Evolutionary conservation across 83 land plant genomes (phyloP), one percentile per base, ranked within the genome.

Genomic region (Picea mariana): DNA sequence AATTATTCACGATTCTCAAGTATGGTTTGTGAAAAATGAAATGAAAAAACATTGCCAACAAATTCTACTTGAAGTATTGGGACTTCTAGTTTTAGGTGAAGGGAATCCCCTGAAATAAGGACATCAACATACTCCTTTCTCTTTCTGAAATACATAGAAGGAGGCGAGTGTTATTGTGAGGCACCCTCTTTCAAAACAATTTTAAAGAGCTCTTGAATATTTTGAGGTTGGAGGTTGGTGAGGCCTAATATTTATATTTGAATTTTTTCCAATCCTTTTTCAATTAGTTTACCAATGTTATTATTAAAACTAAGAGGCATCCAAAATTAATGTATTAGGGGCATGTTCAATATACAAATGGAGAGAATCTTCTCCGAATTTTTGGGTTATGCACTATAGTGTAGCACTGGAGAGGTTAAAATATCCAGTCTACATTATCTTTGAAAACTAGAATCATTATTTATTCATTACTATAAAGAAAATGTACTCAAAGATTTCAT

Each of bases 401-500:
- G 82, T 49, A 91, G 87, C 62, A 83, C 79, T 9, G 67, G 85
- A 73, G 79, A 67, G 68, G 81, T 83, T 11, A 92, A 89, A 84
- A 68, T 81, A 9, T 59, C 85, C 17, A 91, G 89, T 20, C 87
- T 90, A 59, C 84, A 88, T 26, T 91, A 88, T 79, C 88, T 96
- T 4, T 80, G 89, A 21, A 86, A 90, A 67, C 72, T 96, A 87
- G 94, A 94, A 6, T 69, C 79, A 8, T 62, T 87, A 0, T 91
- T 96, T 63, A 89, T 96, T 24, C 97, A 96, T 58, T 95, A 90
- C 52, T 90, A 96, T 78, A 90, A 83, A 60, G 97, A 97, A 15
- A 92, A 93, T 77, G 87, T 93, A 81, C 80, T 94, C 80, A 90
- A 89, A 27, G 88, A 88, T 80, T 81, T 96, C 12, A 97, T 96